These are phyloP conservation scores for Aciculosporium take DNA, from an alignment of 2,329 filamentous ascomycete species.

Conservation along the genomic window DNA sequence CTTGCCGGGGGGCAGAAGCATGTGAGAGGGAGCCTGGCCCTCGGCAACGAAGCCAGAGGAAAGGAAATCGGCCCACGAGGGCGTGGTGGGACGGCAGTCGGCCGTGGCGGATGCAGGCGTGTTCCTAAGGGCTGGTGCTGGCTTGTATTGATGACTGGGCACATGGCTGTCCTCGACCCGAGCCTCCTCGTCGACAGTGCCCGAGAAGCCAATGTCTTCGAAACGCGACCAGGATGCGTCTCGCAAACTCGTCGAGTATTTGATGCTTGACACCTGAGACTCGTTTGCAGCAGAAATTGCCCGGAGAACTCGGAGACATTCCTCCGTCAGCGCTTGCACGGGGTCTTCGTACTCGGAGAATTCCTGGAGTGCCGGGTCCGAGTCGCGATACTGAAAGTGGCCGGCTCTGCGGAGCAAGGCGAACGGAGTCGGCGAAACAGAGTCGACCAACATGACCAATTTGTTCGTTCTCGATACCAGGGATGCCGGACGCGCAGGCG, in stretches of 20 bases:
- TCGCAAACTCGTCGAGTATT: conserved; percentile 56
- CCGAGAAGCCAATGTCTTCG: conserved; percentile 84
- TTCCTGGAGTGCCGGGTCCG: conserved; percentile 68
- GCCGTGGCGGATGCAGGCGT: conserved; percentile 56
- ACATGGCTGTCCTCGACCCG: conserved; percentile 39
- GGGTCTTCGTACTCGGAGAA: conserved; percentile 87
- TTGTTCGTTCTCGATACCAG: conserved; percentile 72
- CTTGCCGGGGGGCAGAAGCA: conserved; percentile 84
- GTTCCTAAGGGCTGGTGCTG: conserved; percentile 39
- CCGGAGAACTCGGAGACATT: conserved; percentile 80
- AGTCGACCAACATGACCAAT: conserved; percentile 93
- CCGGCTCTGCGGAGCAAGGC: conserved; percentile 77
- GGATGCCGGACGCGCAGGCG: conserved; percentile 62
- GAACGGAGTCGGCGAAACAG: conserved; percentile 89
- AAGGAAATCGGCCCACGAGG: conserved; percentile 96
- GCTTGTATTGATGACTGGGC: conserved; percentile 26
- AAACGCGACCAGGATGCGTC: conserved; percentile 96
- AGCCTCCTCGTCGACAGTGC: conserved; percentile 55
- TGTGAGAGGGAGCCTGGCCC: conserved; percentile 45
- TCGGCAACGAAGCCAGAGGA: conserved; percentile 83
- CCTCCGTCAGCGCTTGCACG: conserved; percentile 74
- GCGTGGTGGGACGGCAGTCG: conserved; percentile 73
- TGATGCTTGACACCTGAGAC: conserved; percentile 56
- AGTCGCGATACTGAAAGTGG: conserved; percentile 89
- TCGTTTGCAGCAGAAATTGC: conserved; percentile 83